Conservation (phyloP, 2,329 filamentous ascomycete species). For the Trichoderma cornu-damae region DNA sequence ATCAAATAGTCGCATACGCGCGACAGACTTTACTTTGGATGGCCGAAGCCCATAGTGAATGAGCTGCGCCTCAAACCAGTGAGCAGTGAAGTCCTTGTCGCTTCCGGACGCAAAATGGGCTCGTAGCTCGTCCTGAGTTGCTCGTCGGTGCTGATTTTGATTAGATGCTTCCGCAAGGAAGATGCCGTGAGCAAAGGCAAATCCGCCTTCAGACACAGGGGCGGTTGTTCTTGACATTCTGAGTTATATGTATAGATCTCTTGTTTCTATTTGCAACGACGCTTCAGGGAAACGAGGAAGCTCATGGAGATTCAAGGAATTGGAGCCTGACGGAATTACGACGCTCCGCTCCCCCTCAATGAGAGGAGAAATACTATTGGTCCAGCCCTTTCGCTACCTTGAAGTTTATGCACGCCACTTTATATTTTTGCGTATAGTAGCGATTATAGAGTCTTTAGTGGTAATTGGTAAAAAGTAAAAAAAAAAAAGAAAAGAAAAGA, state of each 20-base stretch:
- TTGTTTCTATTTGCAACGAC: neutral
- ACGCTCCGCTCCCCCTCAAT: no score
- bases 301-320: neutral
- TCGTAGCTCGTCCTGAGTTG: conserved; percentile 40
- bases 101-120: conserved; percentile 40
- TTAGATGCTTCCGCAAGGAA: conserved; percentile 42
- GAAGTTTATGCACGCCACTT: neutral
- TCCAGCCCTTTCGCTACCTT: no score
- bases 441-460: no score
- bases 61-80: conserved; percentile 60
- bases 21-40: conserved; percentile 53
- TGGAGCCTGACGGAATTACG: neutral
- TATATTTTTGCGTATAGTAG: no score
- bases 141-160: conserved; percentile 43
- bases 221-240: conserved; percentile 1
- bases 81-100: conserved; percentile 47
- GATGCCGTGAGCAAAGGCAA: conserved; percentile 39
- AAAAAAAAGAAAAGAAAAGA: no score
- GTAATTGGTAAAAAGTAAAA: no score
- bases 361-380: no score
- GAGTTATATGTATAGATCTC: neutral
- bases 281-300: no score
- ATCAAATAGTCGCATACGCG: conserved; percentile 54
- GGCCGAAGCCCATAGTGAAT: conserved; percentile 56
- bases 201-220: conserved; percentile 31